Evolutionary conservation across 2,329 filamentous ascomycete species (phyloP), one percentile per base, ranked within the genome.

Genomic region (Colletotrichum sp.): DNA sequence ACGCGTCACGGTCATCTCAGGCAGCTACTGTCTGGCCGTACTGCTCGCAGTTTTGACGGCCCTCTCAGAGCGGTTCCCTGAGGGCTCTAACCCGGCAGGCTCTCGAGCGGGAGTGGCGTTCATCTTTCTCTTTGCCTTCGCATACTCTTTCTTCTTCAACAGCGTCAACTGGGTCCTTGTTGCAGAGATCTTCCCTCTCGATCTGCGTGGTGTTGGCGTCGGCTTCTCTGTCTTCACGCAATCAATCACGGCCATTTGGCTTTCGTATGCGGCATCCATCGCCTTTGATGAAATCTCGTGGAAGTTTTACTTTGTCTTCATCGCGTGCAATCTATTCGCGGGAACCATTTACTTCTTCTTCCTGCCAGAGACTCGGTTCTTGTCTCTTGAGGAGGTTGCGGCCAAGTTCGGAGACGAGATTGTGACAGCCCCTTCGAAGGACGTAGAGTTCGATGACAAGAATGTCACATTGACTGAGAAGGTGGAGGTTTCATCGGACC

Each of bases 261-360:
- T 84, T 4, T 79, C 80, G 0, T 79, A 81, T 6, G 79, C 79
- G 2, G 79, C 82, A 3, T 79, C 81, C 1, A 69, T 79, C 9
- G 82, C 82, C 0, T 82, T 84, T 13, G 79, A 82, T 16, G 75
- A 72, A 4, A 80, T 84, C 34, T 67, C 74, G 5, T 84, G 82
- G 81, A 80, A 72, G 61, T 83, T 81, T 67, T 84, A 83, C 74
- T 80, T 83, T 24, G 80, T 84, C 5, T 83, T 84, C 52, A 83
- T 84, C 21, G 82, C 78, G 1, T 79, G 78, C 36, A 83, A 82
- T 61, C 15, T 84, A 0, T 78, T 82, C 30, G 80, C 82, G 2
- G 80, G 75, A 6, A 77, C 79, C 2, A 76, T 84, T 9, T 85
- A 83, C 72, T 80, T 74, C n/a, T 79, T 84, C 70, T 85, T 80